Percentiles rank a stretch among this genome's conserved stretches.
Evolutionary conservation across 345 rosid species (phyloP).

Genomic region (Euphorbia lathyris): DNA sequence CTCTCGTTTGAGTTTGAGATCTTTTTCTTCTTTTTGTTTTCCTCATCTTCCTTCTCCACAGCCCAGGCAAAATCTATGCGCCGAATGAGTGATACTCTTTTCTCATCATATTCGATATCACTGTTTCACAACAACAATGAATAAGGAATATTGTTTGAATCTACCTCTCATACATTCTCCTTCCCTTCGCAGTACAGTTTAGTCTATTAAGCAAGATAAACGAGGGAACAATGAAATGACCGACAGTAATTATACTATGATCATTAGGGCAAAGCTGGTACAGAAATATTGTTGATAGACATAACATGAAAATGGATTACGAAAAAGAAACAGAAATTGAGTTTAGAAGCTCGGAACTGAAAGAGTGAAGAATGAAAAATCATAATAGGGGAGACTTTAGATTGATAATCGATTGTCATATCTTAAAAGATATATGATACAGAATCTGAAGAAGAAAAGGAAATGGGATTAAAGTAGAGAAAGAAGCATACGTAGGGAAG

Average conservation of each 20-base stretch:
- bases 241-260: no score
- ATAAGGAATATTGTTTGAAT: background rate
- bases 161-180: background rate
- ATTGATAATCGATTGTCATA: no score
- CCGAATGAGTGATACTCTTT: slow-evolving; percentile 70
- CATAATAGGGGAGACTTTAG: no score
- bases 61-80: slow-evolving; percentile 93
- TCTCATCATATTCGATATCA: slow-evolving; percentile 73
- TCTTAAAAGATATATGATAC: background rate
- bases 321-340: no score
- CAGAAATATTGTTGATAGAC: no score
- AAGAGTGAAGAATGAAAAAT: no score
- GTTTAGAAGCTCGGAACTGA: no score
- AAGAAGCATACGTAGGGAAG: slow-evolving; percentile 59
- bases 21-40: slow-evolving; percentile 48
- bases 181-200: no score
- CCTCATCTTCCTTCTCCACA: slow-evolving; percentile 62
- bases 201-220: no score
- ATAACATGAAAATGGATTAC: no score
- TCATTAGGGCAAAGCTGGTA: no score
- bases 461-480: background rate
- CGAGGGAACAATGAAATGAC: no score
- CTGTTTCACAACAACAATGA: slow-evolving; percentile 26
- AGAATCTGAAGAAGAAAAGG: background rate
- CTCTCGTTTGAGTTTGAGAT: slow-evolving; percentile 43